A percentile compares a stretch with the other conserved stretches of the same genome.
Evolutionary conservation across 371 early-diverging fungal genomes (phyloP).

Genomic region (Apophysomyces trapeziformis): DNA sequence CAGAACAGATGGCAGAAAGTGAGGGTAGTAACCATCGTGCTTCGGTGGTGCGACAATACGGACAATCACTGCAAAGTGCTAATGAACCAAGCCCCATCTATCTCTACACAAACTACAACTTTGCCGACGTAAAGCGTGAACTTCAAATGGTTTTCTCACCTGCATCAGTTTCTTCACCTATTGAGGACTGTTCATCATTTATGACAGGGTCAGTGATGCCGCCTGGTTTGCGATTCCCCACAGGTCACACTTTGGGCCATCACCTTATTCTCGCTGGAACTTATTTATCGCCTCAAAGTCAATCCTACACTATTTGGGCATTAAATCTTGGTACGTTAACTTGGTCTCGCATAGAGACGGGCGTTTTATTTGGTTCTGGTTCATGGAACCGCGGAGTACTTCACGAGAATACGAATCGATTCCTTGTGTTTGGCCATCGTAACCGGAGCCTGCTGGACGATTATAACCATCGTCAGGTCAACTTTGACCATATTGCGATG

Average conservation of each 20-base stretch:
- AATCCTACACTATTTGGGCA: slow-evolving; percentile 74
- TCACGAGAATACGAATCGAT: slow-evolving; percentile 63
- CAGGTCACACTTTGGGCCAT: slow-evolving; percentile 65
- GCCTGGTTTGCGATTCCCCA: slow-evolving; percentile 79
- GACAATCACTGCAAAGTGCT: slow-evolving; percentile 16
- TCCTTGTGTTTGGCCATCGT: slow-evolving; percentile 76
- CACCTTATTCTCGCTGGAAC: slow-evolving; percentile 77
- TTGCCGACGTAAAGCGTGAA: slow-evolving; percentile 77
- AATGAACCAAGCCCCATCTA: slow-evolving; percentile 51
- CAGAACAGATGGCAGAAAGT: slow-evolving; percentile 11
- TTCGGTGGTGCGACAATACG: slow-evolving; percentile 20
- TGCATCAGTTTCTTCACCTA: slow-evolving; percentile 39
- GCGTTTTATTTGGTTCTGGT: slow-evolving; percentile 63
- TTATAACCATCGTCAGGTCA: slow-evolving; percentile 76
- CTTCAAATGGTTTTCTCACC: slow-evolving; percentile 69
- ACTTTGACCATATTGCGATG: slow-evolving; percentile 67
- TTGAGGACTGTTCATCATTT: slow-evolving; percentile 63
- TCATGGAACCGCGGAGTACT: slow-evolving; percentile 81
- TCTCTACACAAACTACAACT: slow-evolving; percentile 84
- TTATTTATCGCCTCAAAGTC: slow-evolving; percentile 65
- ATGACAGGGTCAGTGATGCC: slow-evolving; percentile 67
- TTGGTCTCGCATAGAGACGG: slow-evolving; percentile 74
- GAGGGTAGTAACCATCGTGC: slow-evolving; percentile 8
- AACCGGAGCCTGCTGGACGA: slow-evolving; percentile 72
- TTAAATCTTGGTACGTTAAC: slow-evolving; percentile 60